Base-by-base conservation (phyloP, 2,329 filamentous ascomycete species). In the Xylariaceae sp. region DNA sequence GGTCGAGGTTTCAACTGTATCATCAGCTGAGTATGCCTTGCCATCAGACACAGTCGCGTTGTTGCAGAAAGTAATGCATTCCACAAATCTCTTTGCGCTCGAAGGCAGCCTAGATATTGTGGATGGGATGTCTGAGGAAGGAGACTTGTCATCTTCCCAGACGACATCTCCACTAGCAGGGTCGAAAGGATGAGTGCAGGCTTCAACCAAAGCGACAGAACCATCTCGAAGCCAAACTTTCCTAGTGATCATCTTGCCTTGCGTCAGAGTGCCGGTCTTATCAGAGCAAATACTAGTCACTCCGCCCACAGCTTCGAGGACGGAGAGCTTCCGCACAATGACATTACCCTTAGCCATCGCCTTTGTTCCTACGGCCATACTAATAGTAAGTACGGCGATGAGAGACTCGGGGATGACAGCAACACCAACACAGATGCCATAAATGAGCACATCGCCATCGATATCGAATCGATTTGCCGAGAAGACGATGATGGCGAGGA, bases 201-300 rank as follows among this genome's bases (percentile, higher is more conserved):
- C 79, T 54, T 83, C 76, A 23, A 89, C 80, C 3, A 75, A 75
- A 62, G 84, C 79, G 21, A 75, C 77, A 11, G 83, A 78, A 21
- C 80, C 78, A 19, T 79, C 80, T 16, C 80, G 79, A 11, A 89
- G 78, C 82, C 84, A 87, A 14, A 86, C 80, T 67, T 84, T 86
- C 51, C 81, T 80, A 17, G 83, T 82, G 40, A 88, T 83, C 86
- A 89, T 88, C 69, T 86, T 86, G 60, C 86, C 83, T 65, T 86
- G 83, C 6, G 85, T 87, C 45, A 87, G 75, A 1, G 87, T 89
- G 39, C 87, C 87, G 4, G 87, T 89, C 75, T 89, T 89, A 78
- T 89, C 87, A 34, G 85, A 88, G 72, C 86, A 89, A 60, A 89
- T 87, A 63, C 87, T 85, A 60, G 85, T 89, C n/a, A 89, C 86